phyloP scores from a whole-genome alignment of 176 grass and related monocot genomes.

The Stipa capillata region DNA sequence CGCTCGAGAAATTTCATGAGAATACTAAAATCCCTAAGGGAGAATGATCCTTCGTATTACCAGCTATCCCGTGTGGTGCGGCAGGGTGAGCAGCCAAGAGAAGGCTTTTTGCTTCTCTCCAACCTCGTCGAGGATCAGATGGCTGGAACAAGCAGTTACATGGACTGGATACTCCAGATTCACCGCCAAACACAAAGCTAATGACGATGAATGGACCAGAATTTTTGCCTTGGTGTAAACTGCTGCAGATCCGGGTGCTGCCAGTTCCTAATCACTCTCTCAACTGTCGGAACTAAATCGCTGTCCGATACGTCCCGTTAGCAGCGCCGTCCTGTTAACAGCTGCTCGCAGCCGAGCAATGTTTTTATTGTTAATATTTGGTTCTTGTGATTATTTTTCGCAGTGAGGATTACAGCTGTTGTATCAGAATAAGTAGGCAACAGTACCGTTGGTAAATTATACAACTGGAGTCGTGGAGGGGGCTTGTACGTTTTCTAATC shows the following conservation, averaged over 20 bases:
- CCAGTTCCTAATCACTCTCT: not conserved
- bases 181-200: slow-evolving; percentile 82
- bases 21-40: slow-evolving; percentile 44
- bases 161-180: slow-evolving; percentile 90
- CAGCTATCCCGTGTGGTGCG: slow-evolving; percentile 70
- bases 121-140: slow-evolving; percentile 91
- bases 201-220: not conserved
- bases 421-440: slow-evolving; percentile 46
- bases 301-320: not conserved
- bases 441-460: slow-evolving; percentile 20
- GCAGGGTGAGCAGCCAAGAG: slow-evolving; percentile 91
- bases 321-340: not conserved
- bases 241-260: slow-evolving; percentile 13
- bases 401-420: slow-evolving; percentile 22
- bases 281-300: not conserved
- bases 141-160: slow-evolving; percentile 57
- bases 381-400: slow-evolving; percentile 39
- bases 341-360: not conserved
- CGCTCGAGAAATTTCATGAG: slow-evolving; percentile 51
- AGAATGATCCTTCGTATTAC: slow-evolving; percentile 57
- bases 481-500: not conserved
- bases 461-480: slow-evolving; percentile 4
- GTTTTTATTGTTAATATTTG: slow-evolving; percentile 45
- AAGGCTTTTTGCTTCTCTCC: slow-evolving; percentile 74
- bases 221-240: slow-evolving; percentile 25